Evolutionary conservation across 768 basidiomycete genomes (phyloP).

Genomic region (Flagelloscypha sp.): DNA sequence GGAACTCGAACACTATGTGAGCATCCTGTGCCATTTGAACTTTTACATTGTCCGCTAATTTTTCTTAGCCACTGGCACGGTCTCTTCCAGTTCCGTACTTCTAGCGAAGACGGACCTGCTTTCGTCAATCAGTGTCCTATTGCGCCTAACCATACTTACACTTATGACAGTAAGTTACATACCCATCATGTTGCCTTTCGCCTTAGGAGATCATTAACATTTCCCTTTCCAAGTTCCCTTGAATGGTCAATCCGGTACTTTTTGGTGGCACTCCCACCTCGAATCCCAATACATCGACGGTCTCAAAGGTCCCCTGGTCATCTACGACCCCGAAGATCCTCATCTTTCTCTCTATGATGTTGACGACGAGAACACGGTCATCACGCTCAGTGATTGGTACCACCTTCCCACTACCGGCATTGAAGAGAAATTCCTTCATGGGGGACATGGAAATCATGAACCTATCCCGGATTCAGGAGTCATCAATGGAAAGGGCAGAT

Average conservation of each 20-base stretch:
- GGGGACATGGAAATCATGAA: conserved; percentile 6
- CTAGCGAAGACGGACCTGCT: conserved; percentile 28
- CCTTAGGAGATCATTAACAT: conserved; percentile 16
- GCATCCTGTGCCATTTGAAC: conserved; percentile 6
- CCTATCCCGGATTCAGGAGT: conserved; percentile 30
- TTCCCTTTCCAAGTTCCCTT: conserved; percentile 14
- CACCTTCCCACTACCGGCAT: conserved; percentile 4
- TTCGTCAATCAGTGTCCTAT: conserved; percentile 39
- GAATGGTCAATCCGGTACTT: conserved; percentile 22
- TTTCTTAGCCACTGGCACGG: conserved; percentile 26
- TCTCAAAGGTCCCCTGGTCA: conserved; percentile 22
- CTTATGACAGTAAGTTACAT: conserved; percentile 25
- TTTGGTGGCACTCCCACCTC: conserved; percentile 40
- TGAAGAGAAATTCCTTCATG: conserved; percentile 1
- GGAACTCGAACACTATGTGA: background rate
- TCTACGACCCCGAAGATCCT: conserved; percentile 30
- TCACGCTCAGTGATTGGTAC: conserved; percentile 27
- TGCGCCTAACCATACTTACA: conserved; percentile 26
- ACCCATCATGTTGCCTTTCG: conserved; percentile 24
- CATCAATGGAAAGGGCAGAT: conserved; percentile 41
- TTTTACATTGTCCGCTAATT: conserved; percentile 19
- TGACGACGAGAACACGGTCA: conserved; percentile 23
- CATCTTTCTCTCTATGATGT: conserved; percentile 19
- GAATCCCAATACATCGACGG: conserved; percentile 45
- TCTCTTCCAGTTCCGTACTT: conserved; percentile 27